A percentile compares a stretch with the other conserved stretches of the same genome.
These are phyloP conservation scores for Cetradonia linearis DNA, from an alignment of 495 filamentous ascomycete genomes.

Conservation along the genomic window DNA sequence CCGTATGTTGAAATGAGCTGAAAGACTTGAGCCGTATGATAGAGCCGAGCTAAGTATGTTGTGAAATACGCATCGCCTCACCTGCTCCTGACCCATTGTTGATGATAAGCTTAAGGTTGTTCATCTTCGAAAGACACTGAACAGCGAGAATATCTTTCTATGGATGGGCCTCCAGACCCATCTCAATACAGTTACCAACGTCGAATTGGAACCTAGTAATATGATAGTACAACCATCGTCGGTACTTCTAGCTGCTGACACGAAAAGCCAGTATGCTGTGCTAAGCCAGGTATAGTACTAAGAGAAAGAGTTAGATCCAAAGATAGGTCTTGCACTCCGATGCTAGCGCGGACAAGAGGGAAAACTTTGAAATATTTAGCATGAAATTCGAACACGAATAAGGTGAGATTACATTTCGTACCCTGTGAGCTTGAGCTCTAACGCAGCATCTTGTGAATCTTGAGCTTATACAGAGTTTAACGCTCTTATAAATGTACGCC, in stretches of 20 bases:
- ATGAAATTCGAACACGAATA: background rate
- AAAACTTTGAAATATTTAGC: background rate
- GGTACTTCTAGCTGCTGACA: no score
- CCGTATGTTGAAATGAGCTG: no score
- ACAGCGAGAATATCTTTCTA: background rate
- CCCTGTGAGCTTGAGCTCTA: background rate
- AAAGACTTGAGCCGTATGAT: no score
- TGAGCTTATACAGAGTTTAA: background rate
- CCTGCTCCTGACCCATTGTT: no score
- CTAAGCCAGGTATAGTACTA: no score
- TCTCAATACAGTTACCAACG: background rate
- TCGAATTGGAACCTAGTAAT: background rate
- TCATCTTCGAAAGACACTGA: background rate
- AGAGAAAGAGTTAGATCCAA: no score
- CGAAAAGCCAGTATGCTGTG: no score
- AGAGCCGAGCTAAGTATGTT: no score
- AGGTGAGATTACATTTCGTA: background rate
- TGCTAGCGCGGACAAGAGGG: background rate
- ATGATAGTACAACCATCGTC: no score
- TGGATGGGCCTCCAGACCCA: background rate
- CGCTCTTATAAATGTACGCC: slow-evolving; percentile 53
- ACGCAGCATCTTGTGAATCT: background rate
- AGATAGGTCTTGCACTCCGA: background rate
- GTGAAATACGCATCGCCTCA: no score
- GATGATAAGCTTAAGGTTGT: background rate